These are phyloP conservation scores for Ambispora gerdemannii DNA, from an alignment of 192 early-diverging fungal genomes.

Conservation along the genomic window DNA sequence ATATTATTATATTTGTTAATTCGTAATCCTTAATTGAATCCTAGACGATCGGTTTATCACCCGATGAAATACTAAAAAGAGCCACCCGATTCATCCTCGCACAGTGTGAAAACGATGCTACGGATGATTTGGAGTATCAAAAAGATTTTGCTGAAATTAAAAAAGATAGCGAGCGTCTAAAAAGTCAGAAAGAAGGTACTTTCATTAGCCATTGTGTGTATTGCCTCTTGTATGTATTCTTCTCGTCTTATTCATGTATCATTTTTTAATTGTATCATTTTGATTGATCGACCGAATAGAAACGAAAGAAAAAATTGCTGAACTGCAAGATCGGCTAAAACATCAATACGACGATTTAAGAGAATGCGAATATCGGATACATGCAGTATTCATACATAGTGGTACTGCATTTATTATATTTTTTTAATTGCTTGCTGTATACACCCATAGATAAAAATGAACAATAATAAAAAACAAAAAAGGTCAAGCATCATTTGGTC, in stretches of 20 bases:
- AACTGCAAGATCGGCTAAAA: conserved; percentile 29
- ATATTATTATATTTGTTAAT: no score
- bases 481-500: conserved; percentile 64
- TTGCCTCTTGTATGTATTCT: neutral
- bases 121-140: neutral
- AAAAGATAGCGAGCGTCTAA: neutral
- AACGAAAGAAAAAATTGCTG: conserved; percentile 18
- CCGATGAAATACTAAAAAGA: neutral
- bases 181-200: neutral
- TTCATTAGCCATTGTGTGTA: neutral
- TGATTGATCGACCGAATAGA: neutral
- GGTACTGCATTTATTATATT: conserved; percentile 41
- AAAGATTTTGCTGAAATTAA: neutral
- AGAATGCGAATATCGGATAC: conserved; percentile 55
- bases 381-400: conserved; percentile 78
- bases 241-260: neutral
- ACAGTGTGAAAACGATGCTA: conserved; percentile 27
- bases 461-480: no score
- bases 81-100: conserved; percentile 9
- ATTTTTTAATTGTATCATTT: no score
- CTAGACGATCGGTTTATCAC: neutral
- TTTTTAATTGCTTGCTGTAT: no score
- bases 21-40: neutral
- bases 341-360: conserved; percentile 38
- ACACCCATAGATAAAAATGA: no score